Percentiles rank a stretch among this genome's conserved stretches.
Evolutionary conservation across 2,329 filamentous ascomycete genomes (phyloP).

Genomic region (Neofusicoccum umdonicola): DNA sequence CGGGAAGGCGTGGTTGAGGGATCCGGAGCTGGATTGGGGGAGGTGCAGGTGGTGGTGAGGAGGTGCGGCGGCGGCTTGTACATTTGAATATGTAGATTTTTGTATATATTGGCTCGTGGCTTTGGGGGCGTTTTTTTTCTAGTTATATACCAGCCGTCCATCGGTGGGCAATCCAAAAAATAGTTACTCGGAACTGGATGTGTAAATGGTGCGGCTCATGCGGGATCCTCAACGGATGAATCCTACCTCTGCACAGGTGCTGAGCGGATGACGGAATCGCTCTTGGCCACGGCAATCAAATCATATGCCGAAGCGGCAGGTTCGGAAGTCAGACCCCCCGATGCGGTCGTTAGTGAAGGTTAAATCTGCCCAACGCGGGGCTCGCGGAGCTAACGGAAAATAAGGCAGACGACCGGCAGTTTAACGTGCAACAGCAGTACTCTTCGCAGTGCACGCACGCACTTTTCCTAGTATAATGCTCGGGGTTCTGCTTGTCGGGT

Average conservation of each 20-base stretch:
- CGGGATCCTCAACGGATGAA: background rate
- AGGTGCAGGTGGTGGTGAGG: slow-evolving; percentile 8
- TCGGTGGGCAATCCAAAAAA: no score
- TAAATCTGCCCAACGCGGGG: background rate
- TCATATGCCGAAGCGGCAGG: background rate
- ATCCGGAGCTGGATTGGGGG: slow-evolving; percentile 11
- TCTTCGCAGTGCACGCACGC: no score
- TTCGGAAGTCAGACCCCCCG: background rate
- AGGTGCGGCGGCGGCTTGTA: no score
- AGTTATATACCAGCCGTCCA: no score
- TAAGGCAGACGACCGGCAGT: no score
- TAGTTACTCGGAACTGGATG: background rate
- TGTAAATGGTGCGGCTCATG: background rate
- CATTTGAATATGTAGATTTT: background rate
- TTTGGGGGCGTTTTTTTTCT: background rate
- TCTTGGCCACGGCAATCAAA: background rate
- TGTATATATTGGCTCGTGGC: background rate
- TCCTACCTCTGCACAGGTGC: no score
- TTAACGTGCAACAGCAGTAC: no score
- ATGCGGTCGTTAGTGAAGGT: background rate
- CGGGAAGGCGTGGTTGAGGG: slow-evolving; percentile 1
- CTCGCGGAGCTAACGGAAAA: background rate
- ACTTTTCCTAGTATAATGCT: background rate
- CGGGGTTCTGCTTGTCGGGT: background rate
- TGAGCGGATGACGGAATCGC: no score